Base-by-base conservation (phyloP, 2,329 filamentous ascomycete genomes). In the Paracoccidioides brasiliensis region DNA sequence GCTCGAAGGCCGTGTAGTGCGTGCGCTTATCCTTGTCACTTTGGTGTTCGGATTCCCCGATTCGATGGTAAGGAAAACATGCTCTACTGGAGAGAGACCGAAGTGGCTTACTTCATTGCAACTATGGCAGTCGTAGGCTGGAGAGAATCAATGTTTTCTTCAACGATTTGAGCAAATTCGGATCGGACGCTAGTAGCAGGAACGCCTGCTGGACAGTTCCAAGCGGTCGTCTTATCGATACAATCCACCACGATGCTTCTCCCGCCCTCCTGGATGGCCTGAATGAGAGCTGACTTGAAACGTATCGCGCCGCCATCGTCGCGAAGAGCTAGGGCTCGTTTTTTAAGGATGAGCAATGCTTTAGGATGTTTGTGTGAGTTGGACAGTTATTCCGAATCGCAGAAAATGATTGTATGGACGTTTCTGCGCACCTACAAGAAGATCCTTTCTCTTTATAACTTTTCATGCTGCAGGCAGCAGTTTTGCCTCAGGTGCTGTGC, bases 241-340 rank as follows among this genome's bases (percentile, higher is more conserved):
- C 15, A 53, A 40, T 56, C 54, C 48, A 58, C 54, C 28, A 41
- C 56, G 38, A 58, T 28, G 45, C 22, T 56, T 46, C 35, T 58
- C 32, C 37, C 42, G 53, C 56, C 54, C 28, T 56, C 53, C 50
- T 52, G 42, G 40, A 58, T 50, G 45, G 5, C 40, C 49, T 56
- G 32, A 40, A 58, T 58, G 35, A 57, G 46, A n/a, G n/a, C 22
- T 52, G 46, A 40, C 56, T 57, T 52, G 56, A 57, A 22, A 57
- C 54, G 22, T 56, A 57, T 56, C 48, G 40, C 40, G 53, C 48
- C 37, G 48, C 44, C 54, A 55, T 55, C 2, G 40, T 42, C 40
- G 14, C 10, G 40, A 42, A 42, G 12, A 42, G 40, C 40, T 42
- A 42, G 40, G 40, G 0, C 15, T 15, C 12, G 14, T 42, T 42